These are phyloP conservation scores for Sphagnum contortum DNA, from an alignment of 225 moss, liverwort and hornwort genomes.

Conservation along the genomic window DNA sequence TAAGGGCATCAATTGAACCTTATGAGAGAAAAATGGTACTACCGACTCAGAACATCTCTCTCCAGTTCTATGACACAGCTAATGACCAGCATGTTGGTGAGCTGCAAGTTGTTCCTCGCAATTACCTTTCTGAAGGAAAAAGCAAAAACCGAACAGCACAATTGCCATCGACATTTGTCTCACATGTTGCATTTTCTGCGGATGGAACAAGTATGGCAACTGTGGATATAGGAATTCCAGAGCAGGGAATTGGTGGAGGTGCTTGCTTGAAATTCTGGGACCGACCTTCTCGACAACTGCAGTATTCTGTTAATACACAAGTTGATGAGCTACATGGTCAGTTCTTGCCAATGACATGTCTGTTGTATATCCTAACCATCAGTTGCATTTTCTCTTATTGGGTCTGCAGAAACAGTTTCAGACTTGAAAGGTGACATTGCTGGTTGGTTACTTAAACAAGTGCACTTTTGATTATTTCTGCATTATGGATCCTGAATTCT, in stretches of 20 bases:
- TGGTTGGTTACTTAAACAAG: background rate
- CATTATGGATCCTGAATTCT: too few species aligned
- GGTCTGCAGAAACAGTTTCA: too few species aligned
- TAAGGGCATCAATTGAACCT: conserved; percentile 51
- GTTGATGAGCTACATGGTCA: conserved; percentile 65
- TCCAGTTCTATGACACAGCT: conserved; percentile 72
- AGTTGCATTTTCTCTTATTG: too few species aligned
- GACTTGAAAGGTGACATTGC: too few species aligned
- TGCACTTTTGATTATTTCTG: too few species aligned
- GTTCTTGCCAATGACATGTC: conserved; percentile 4
- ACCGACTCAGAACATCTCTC: conserved; percentile 58
- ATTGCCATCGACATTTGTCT: conserved; percentile 51
- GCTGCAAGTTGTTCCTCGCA: conserved; percentile 58
- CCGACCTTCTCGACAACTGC: conserved; percentile 22
- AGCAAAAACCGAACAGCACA: conserved; percentile 6
- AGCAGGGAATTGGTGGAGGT: conserved; percentile 59
- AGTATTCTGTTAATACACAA: conserved; percentile 53
- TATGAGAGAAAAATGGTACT: conserved; percentile 57
- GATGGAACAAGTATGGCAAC: conserved; percentile 82
- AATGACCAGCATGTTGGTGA: conserved; percentile 47
- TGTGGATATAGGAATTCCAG: conserved; percentile 62
- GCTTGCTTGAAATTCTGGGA: conserved; percentile 75
- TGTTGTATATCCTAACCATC: background rate
- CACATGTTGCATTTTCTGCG: conserved; percentile 70
- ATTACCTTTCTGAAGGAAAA: conserved; percentile 22